Conservation (phyloP, 1,139 yeast species). For the Scheffersomyces segobiensis region DNA sequence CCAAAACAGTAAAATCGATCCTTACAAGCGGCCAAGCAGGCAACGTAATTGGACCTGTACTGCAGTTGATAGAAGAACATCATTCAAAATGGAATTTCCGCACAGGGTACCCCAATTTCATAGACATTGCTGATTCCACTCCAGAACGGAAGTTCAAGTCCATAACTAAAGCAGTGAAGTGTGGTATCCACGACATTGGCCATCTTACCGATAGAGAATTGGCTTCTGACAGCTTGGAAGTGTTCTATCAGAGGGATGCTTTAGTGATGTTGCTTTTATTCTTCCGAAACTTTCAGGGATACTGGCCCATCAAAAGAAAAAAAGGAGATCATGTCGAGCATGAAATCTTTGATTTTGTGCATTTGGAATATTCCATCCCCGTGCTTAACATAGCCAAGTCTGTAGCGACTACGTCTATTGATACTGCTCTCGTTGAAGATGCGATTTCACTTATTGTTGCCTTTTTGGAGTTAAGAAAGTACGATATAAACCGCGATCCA, state of each 20-base stretch:
- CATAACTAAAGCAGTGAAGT: slow-evolving; percentile 30
- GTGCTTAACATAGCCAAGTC: slow-evolving; percentile 47
- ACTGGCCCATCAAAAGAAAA: slow-evolving; percentile 55
- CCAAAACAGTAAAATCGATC: slow-evolving; percentile 49
- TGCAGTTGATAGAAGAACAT: slow-evolving; percentile 44
- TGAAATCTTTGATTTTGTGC: slow-evolving; percentile 54
- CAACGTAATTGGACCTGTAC: slow-evolving; percentile 48
- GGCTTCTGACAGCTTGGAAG: slow-evolving; percentile 19
- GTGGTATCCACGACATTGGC: slow-evolving; percentile 43
- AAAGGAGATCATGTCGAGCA: slow-evolving; percentile 68
- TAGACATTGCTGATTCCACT: slow-evolving; percentile 21
- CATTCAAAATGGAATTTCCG: slow-evolving; percentile 26
- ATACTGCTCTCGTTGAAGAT: slow-evolving; percentile 19
- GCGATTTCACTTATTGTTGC: slow-evolving; percentile 21
- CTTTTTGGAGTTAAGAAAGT: slow-evolving; percentile 24
- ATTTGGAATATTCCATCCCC: slow-evolving; percentile 48
- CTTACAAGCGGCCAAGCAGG: slow-evolving; percentile 38
- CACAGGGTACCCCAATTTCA: slow-evolving; percentile 31
- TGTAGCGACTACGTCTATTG: slow-evolving; percentile 36
- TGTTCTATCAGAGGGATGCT: slow-evolving; percentile 28
- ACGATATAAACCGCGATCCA: slow-evolving; percentile 30
- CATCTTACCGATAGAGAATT: slow-evolving; percentile 41
- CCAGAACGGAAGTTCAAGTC: slow-evolving; percentile 19
- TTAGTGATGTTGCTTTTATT: slow-evolving; percentile 41
- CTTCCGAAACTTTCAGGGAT: slow-evolving; percentile 56